Base-by-base conservation (phyloP, 768 basidiomycete genomes). In the Neoboletus magnificus region DNA sequence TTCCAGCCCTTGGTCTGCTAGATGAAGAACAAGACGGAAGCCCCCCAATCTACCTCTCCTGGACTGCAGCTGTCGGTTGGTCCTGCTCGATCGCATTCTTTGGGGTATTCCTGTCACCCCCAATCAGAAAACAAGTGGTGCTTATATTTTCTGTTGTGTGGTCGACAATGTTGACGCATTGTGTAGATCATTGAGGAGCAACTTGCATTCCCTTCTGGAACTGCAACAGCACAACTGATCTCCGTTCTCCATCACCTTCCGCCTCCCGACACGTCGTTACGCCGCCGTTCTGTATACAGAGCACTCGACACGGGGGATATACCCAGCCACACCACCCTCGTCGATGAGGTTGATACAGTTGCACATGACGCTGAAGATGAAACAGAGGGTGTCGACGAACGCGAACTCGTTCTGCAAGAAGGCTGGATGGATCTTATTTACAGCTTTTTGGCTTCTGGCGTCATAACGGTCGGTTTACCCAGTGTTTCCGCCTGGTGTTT, bases 91-190 rank as follows among this genome's bases (percentile, higher is more conserved):
- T 96, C 27, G 95, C 95, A 5, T 98, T 94, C 76, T 98, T 98
- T 72, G 96, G 95, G 83, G 95, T 98, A n/a, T 96, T 98, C 71
- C 78, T 98, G 40, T 96, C 96, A 2, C 93, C 94, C 16, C 96
- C 95, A 8, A 81, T 98, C 29, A 84, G 96, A 45, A 91, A 91
- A 67, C 94, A 97, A 84, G 93, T 96, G 65, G 92, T 93, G 60
- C 30, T 87, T 77, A 30, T 43, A 37, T 29, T 23, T 25, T 52
- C 20, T 43, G 11, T 33, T 45, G 39, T 48, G 35, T 47, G 9
- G 22, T 18, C 29, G n/a, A 52, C 22, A 37, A 47, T 60, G 56
- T 43, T 52, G 54, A 59, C 20, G 15, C 32, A 27, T 20, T 46
- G 7, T 11, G 15, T 59, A 93, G 90, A 93, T 98, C 55, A 84